Evolutionary conservation across 2,329 filamentous ascomycete genomes (phyloP).

Genomic region (Hymenoscyphus scutula): DNA sequence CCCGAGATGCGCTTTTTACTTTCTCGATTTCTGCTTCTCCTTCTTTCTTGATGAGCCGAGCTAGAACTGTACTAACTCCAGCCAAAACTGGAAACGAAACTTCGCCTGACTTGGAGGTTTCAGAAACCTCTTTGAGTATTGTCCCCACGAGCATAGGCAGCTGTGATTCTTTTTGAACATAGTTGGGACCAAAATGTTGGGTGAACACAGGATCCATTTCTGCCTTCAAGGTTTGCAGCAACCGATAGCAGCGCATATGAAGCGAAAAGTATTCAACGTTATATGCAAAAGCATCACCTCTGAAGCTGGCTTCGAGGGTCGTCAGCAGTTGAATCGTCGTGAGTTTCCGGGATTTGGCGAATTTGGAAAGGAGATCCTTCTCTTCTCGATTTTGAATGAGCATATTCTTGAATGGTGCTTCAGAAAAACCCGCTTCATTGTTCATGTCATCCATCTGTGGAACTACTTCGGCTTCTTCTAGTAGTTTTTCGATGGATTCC

Average conservation of each 20-base stretch:
- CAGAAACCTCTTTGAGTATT: background rate
- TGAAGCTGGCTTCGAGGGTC: constrained; percentile 1
- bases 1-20: background rate
- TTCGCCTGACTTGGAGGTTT: background rate
- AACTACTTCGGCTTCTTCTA: background rate
- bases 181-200: background rate
- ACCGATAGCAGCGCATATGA: constrained; percentile 9
- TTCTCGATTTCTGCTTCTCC: background rate
- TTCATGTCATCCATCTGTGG: background rate
- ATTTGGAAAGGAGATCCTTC: background rate
- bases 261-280: constrained; percentile 13
- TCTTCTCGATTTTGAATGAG: background rate
- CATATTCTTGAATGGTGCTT: background rate
- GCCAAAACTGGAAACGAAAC: background rate
- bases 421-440: background rate
- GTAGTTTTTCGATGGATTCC: background rate
- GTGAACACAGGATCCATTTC: background rate
- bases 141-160: background rate
- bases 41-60: background rate
- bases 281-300: background rate
- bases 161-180: background rate
- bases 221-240: background rate
- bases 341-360: background rate
- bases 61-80: background rate
- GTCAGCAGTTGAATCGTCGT: constrained; percentile 7